These are phyloP conservation scores for Roridomyces roridus DNA, from an alignment of 768 basidiomycete species.

Conservation along the genomic window DNA sequence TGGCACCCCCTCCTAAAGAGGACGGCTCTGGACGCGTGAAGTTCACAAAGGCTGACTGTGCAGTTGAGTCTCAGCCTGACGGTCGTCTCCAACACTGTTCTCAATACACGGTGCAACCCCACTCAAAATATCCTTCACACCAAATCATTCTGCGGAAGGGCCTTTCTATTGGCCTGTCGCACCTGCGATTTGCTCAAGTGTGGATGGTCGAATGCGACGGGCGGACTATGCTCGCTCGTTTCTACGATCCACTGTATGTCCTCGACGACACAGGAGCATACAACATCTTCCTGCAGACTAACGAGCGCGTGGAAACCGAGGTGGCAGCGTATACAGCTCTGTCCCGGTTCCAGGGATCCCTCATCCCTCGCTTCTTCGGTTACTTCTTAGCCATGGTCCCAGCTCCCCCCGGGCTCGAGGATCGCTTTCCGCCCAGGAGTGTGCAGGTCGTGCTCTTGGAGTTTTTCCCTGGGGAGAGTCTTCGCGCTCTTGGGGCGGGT, in stretches of 20 bases:
- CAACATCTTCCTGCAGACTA: not conserved
- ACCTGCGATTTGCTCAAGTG: not conserved
- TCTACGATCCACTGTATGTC: not conserved
- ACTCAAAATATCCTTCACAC: not conserved
- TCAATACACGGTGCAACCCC: not conserved
- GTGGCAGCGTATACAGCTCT: not conserved
- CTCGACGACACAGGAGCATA: not conserved
- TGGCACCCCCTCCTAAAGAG: no score
- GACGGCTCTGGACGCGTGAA: no score
- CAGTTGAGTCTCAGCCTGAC: no score
- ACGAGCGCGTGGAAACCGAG: not conserved
- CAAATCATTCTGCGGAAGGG: not conserved
- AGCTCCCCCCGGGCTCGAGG: not conserved
- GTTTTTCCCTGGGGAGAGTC: not conserved
- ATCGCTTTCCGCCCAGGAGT: not conserved
- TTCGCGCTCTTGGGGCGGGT: no score
- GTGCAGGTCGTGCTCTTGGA: not conserved
- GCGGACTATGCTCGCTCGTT: not conserved
- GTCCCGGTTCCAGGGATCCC: not conserved
- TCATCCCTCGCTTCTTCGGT: not conserved
- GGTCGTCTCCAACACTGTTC: not conserved
- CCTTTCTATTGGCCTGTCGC: not conserved
- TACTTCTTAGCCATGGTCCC: not conserved
- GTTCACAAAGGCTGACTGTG: no score
- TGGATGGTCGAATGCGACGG: not conserved